Evolutionary conservation across 2,329 filamentous ascomycete species (phyloP).

Genomic region (Alternaria postmessia): DNA sequence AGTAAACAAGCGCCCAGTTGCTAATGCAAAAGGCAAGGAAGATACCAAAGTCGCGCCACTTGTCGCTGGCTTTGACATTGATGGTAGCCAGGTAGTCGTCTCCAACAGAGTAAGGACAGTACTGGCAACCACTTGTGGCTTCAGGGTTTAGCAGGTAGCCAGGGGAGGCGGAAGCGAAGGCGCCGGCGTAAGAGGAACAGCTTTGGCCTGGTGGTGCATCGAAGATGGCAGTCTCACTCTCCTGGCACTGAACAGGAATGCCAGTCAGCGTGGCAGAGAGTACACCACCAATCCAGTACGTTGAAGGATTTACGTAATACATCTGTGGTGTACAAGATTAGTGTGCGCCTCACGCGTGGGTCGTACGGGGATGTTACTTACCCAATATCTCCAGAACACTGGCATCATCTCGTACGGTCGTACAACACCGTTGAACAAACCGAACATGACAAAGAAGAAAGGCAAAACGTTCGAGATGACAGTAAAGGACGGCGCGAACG

Average conservation of each 20-base stretch:
- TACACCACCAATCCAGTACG: constrained; percentile 76
- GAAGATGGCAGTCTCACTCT: constrained; percentile 70
- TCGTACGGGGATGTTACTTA: background rate
- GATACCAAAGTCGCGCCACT: constrained; percentile 77
- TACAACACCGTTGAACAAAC: constrained; percentile 79
- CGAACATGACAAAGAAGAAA: constrained; percentile 83
- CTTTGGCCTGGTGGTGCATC: constrained; percentile 70
- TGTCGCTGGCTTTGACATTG: constrained; percentile 65
- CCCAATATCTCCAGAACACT: constrained; percentile 76
- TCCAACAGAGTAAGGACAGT: constrained; percentile 73
- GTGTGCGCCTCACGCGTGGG: background rate
- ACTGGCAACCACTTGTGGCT: constrained; percentile 68
- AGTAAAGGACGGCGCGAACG: constrained; percentile 80
- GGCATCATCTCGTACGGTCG: constrained; percentile 71
- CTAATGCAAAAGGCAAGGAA: constrained; percentile 74
- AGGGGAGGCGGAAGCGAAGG: constrained; percentile 62
- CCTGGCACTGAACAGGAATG: constrained; percentile 55
- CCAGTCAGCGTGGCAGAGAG: constrained; percentile 68
- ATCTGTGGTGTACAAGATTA: background rate
- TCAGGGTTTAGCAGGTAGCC: constrained; percentile 72
- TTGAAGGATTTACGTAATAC: constrained; percentile 58
- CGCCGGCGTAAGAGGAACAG: constrained; percentile 69
- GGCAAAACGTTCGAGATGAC: constrained; percentile 77
- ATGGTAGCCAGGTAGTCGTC: constrained; percentile 70
- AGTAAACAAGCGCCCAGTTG: constrained; percentile 77